Evolutionary conservation across 192 early-diverging fungal species (phyloP), one percentile per base, ranked within the genome.

Genomic region (Linnemannia schmuckeri): DNA sequence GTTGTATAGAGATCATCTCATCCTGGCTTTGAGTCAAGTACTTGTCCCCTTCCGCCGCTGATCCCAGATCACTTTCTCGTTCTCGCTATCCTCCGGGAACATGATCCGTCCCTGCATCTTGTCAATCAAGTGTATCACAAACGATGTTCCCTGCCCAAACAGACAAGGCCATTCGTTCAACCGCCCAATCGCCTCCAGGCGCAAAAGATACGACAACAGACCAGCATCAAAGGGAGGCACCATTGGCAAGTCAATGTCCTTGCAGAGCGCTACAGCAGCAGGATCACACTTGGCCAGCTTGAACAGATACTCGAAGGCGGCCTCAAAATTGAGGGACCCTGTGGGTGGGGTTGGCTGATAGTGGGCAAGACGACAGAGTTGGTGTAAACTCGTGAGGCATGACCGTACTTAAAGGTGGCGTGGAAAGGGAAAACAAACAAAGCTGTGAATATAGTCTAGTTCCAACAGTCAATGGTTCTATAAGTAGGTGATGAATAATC

Each of bases 81-180:
- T 81, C 44, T 54, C 52, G n/a, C 63, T 87, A 13, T 70, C 68
- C 1, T 66, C 12, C 24, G 63, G 44, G n/a, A 70, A 68, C 55
- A 63, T 49, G 30, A 30, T 35, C 18, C 30, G 69, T 4, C 61
- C 61, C 10, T 46, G 9, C 76, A 87, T 78, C 80, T 87, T 87
- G 2, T 87, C 49, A 4, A 87, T 63, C 49, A 87, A 18, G 44
- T 87, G 47, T 4, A 72, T 5, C 46, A 87, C 81, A 66, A 87
- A 87, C 24, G 80, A 71, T 27, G 81, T 87, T 9, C 52, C 79
- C 2, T 42, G 6, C 2, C 85, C 85, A 78, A 87, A 87, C 46
- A 87, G 37, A 40, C 81, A 5, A 1, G 85, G 85, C 85, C 85
- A 87, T 3, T 87, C 85, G 13, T 70, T 6, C 1, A 87, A 46